A percentile compares a stretch with the other conserved stretches of the same genome.
These are phyloP conservation scores for Panicum virgatum DNA, from an alignment of 202 grass and related monocot species.

Conservation along the genomic window DNA sequence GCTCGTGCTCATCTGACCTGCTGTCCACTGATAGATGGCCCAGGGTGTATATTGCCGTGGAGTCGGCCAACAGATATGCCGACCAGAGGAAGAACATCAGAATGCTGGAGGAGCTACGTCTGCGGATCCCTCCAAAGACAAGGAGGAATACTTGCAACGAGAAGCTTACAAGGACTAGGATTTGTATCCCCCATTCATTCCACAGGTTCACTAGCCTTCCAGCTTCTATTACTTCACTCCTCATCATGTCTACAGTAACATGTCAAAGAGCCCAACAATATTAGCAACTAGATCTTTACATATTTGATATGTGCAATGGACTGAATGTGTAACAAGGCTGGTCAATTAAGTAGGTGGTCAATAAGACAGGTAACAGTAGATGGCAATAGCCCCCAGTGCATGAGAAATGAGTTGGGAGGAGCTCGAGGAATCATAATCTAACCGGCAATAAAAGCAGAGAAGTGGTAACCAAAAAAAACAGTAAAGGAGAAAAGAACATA, in stretches of 20 bases:
- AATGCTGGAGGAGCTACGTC: not conserved
- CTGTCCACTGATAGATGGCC: slow-evolving; percentile 45
- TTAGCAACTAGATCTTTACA: not conserved
- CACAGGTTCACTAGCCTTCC: slow-evolving; percentile 3
- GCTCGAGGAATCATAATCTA: not conserved
- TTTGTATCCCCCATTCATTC: slow-evolving; percentile 46
- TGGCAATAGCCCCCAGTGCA: not conserved
- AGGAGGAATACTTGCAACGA: slow-evolving; percentile 54
- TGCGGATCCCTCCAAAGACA: slow-evolving; percentile 24
- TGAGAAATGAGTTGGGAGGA: not conserved
- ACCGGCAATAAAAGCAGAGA: not conserved
- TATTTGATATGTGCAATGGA: not conserved
- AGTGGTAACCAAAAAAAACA: too few relatives aligned
- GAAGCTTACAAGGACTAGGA: slow-evolving; percentile 50
- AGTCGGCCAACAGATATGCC: slow-evolving; percentile 53
- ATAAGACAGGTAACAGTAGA: not conserved
- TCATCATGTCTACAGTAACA: slow-evolving; percentile 22
- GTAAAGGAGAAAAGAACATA: not conserved
- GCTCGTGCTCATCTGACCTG: not conserved
- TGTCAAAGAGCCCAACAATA: not conserved
- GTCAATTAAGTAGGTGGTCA: not conserved
- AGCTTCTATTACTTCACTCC: slow-evolving; percentile 14
- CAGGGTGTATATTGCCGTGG: slow-evolving; percentile 45
- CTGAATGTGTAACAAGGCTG: not conserved
- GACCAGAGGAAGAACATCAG: slow-evolving; percentile 48